These are phyloP conservation scores for Termitomyces sp. DNA, from an alignment of 768 basidiomycete species.

Conservation along the genomic window DNA sequence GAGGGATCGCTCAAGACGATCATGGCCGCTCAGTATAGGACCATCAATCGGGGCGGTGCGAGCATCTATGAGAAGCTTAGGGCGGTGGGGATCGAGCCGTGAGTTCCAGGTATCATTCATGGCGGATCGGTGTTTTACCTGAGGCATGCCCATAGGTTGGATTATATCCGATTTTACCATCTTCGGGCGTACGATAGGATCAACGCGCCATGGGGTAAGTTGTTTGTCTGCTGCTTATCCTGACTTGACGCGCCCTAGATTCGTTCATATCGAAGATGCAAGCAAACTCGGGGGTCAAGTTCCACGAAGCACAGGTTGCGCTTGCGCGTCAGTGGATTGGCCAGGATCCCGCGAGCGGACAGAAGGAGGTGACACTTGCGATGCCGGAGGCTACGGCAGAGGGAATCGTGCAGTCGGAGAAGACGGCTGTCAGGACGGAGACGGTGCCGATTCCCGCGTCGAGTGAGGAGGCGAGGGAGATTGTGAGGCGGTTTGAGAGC, in stretches of 20 bases:
- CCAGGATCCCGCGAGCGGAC: slow-evolving; percentile 30
- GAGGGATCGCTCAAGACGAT: slow-evolving; percentile 67
- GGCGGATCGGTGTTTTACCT: not conserved
- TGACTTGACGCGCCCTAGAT: not conserved
- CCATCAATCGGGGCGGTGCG: slow-evolving; percentile 84
- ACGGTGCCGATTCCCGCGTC: slow-evolving; percentile 68
- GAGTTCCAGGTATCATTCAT: slow-evolving; percentile 19
- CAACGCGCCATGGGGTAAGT: slow-evolving; percentile 64
- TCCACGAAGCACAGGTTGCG: slow-evolving; percentile 84
- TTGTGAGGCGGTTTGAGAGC: slow-evolving; percentile 51
- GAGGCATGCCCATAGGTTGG: slow-evolving; percentile 37
- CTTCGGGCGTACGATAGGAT: slow-evolving; percentile 88
- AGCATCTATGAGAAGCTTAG: slow-evolving; percentile 84
- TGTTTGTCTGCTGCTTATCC: slow-evolving; percentile 10
- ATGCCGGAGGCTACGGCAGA: slow-evolving; percentile 45
- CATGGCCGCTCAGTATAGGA: slow-evolving; percentile 83
- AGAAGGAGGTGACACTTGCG: slow-evolving; percentile 53
- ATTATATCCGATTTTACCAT: slow-evolving; percentile 91
- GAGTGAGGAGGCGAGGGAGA: slow-evolving; percentile 44
- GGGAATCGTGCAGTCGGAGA: slow-evolving; percentile 45
- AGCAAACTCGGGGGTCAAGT: slow-evolving; percentile 66
- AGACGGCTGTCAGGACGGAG: slow-evolving; percentile 44
- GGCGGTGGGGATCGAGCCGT: slow-evolving; percentile 77
- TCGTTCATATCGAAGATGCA: slow-evolving; percentile 68
- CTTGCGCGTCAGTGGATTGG: slow-evolving; percentile 74